Evolutionary conservation across 768 basidiomycete species (phyloP).

Genomic region (Mycena albidolilacea): DNA sequence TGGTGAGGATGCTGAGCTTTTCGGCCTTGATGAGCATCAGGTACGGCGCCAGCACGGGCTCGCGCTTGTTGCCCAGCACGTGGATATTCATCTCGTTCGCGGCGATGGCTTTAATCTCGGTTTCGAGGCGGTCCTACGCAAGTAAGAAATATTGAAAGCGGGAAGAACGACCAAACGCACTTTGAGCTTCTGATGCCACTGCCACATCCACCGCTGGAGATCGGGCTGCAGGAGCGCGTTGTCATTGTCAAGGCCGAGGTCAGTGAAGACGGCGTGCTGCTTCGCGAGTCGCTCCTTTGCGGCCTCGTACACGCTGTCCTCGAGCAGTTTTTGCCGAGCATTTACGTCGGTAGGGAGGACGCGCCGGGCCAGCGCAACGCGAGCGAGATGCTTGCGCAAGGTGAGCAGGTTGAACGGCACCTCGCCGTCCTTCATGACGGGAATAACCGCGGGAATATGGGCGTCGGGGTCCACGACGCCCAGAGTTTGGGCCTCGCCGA

Average conservation of each 20-base stretch:
- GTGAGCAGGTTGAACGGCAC: conserved; percentile 84
- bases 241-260: conserved; percentile 66
- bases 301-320: conserved; percentile 89
- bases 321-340: conserved; percentile 85
- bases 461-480: conserved; percentile 61
- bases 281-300: conserved; percentile 80
- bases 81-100: conserved; percentile 48
- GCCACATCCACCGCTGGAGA: conserved; percentile 88
- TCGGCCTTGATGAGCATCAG: conserved; percentile 81
- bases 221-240: conserved; percentile 61
- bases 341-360: conserved; percentile 77
- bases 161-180: background rate
- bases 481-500: conserved; percentile 68
- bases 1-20: conserved; percentile 89
- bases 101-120: conserved; percentile 65
- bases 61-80: conserved; percentile 14
- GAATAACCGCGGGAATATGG: conserved; percentile 72
- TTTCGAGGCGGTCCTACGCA: conserved; percentile 55
- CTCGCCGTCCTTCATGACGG: conserved; percentile 62
- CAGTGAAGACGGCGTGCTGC: conserved; percentile 70
- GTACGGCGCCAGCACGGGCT: conserved; percentile 71
- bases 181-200: conserved; percentile 81
- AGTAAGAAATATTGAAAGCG: background rate
- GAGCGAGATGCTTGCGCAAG: conserved; percentile 77
- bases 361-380: conserved; percentile 73